These are phyloP conservation scores for Platanthera zijinensis DNA, from an alignment of 106 monocot species.

Conservation along the genomic window DNA sequence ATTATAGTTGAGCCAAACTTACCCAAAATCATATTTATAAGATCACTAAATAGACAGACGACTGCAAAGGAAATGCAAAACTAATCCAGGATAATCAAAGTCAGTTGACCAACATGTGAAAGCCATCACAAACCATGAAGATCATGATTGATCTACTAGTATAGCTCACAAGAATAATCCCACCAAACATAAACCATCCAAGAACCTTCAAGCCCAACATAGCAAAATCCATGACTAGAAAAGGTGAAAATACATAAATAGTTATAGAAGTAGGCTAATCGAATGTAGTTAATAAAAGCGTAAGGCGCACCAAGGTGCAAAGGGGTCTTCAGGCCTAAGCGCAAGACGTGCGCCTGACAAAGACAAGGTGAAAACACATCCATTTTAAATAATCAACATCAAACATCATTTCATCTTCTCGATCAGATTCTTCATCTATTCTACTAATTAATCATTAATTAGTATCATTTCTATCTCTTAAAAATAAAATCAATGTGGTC, in stretches of 20 bases:
- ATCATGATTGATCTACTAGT: neutral
- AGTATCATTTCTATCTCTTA: too few species aligned
- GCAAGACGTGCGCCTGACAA: too few species aligned
- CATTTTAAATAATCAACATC: too few species aligned
- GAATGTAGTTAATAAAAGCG: neutral
- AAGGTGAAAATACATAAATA: neutral
- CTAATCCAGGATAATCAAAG: neutral
- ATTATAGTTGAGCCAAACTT: neutral
- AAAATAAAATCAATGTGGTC: too few species aligned
- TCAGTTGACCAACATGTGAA: neutral
- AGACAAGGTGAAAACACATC: too few species aligned
- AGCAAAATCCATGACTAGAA: neutral
- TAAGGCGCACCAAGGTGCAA: too few species aligned
- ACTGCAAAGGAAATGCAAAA: too few species aligned
- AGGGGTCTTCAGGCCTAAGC: too few species aligned
- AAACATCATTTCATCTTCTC: too few species aligned
- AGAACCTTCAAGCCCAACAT: neutral
- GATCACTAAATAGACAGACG: too few species aligned
- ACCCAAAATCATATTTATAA: neutral
- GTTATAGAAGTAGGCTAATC: neutral
- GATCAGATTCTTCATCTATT: too few species aligned
- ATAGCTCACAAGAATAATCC: neutral
- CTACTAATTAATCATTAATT: too few species aligned
- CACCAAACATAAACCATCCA: neutral
- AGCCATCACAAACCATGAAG: neutral